Evolutionary conservation across 768 basidiomycete genomes (phyloP), one percentile per base, ranked within the genome.

Genomic region (Auriculariales sp.): DNA sequence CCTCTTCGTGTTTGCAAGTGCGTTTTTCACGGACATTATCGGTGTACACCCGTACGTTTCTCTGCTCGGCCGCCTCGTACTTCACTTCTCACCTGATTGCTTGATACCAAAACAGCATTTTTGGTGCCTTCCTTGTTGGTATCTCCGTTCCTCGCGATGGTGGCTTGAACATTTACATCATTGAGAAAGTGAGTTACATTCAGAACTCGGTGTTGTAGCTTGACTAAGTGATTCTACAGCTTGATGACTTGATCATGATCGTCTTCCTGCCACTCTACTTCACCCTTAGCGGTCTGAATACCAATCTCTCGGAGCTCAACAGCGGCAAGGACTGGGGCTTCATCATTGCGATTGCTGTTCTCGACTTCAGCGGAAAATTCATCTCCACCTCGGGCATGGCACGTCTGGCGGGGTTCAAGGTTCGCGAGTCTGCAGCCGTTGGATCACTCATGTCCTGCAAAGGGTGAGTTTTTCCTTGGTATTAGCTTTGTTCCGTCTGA

Each of bases 381-480:
- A 36, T 76, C 14, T 75, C 82, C 2, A 89, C 85, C 58, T 74
- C 71, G 3, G 56, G 61, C 6, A 69, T 78, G 0, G 85, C 89
- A 3, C 72, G 70, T 52, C 46, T 65, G 1, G 67, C 67, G 34
- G 83, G 83, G 0, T 93, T 85, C 67, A 77, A 70, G 34, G 70
- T 66, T 64, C 72, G 91, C n/a, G 90, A 93, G 63, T 69, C 79
- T 1, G 77, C 79, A 22, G 87, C 90, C 4, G 81, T 93, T 51
- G 91, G 91, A 3, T 73, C 81, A 46, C 65, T 95, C 24, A 95
- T 95, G 91, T 78, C 78, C 62, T 90, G 87, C 68, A 88, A 94
- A 66, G 88, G 87, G 82, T 83, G 52, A 44, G 74, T 64, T 17
- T 42, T 34, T 27, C 11, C 31, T 17, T 35, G 30, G 28, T 29